phyloP scores from a whole-genome alignment of 2,329 filamentous ascomycete genomes.

The Talaromyces sp. region DNA sequence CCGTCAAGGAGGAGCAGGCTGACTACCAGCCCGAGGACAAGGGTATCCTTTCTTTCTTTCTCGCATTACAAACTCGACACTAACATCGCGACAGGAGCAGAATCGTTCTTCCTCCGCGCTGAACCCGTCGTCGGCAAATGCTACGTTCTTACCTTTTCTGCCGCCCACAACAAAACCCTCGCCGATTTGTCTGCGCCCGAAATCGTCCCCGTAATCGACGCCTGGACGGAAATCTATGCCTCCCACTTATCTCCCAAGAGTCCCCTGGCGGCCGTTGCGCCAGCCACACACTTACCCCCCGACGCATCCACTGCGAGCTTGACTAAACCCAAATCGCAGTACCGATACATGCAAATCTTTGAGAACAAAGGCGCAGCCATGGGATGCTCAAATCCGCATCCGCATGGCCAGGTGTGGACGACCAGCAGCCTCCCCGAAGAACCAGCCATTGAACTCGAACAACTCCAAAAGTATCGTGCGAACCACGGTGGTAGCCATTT shows the following conservation, averaged over 20 bases:
- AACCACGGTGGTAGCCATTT: conserved; percentile 72
- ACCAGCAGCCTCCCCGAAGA: conserved; percentile 90
- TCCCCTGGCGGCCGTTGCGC: conserved; percentile 54
- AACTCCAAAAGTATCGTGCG: conserved; percentile 72
- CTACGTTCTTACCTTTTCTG: conserved; percentile 93
- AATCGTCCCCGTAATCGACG: conserved; percentile 78
- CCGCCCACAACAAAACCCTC: conserved; percentile 84
- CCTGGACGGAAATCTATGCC: conserved; percentile 89
- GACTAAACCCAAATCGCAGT: conserved; percentile 65
- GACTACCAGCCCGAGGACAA: conserved; percentile 62
- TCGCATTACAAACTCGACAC: not conserved
- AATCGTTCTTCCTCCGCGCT: conserved; percentile 73
- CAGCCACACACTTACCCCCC: conserved; percentile 47
- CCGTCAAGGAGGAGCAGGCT: conserved; percentile 88
- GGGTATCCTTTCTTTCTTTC: conserved; percentile 30
- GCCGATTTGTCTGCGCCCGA: conserved; percentile 77
- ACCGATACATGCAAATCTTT: conserved; percentile 98
- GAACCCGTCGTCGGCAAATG: conserved; percentile 90
- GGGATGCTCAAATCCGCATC: conserved; percentile 98
- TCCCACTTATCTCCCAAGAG: conserved; percentile 71
- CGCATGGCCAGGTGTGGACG: conserved; percentile 95
- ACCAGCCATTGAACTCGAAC: conserved; percentile 70
- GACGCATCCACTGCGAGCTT: conserved; percentile 45
- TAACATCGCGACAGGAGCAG: conserved; percentile 54
- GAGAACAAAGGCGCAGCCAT: conserved; percentile 98